Base-by-base conservation (phyloP, 768 basidiomycete genomes). In the Mycena belliarum region DNA sequence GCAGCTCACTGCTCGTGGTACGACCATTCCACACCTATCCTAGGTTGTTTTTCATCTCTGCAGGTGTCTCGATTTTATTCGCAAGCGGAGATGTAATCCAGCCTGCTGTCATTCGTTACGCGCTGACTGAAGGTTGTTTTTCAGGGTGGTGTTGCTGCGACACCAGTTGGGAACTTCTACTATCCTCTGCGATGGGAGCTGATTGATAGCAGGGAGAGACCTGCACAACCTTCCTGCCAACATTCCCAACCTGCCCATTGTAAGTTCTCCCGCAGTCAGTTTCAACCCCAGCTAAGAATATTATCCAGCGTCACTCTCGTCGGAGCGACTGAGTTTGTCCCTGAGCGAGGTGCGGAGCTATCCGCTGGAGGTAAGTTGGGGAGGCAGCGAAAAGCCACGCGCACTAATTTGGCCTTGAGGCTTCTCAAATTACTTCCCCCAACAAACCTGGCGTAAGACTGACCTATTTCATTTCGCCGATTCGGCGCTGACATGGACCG, bases 1-100 rank as follows among this genome's bases (percentile, higher is more conserved):
- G 50, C 57, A 65, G 42, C 73, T 84, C 32, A 79, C 81, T n/a
- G 75, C 75, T 10, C 76, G 82, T 4, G 83, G 82, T n/a, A 66
- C 77, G 23, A 8, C 38, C 20, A n/a, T 4, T n/a, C 20, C 6
- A 5, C 38, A 40, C n/a, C 38, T 12, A 12, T n/a, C n/a, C 29
- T 32, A 12, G 7, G 20, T 40, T 20, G 6, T 40, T 40, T 10
- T 15, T 40, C 4, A 40, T 40, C 20, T 6, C 15, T n/a, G 14
- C 38, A 40, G 38, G 40, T 41, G 40, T 41, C 23, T 41, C 40
- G 4, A 41, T 41, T 23, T 12, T 41, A 3, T 41, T 41, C 12
- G 40, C 40, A 8, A 21, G 20, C 21, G 40, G 40, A 20, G 40
- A 41, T 14, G 40, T 41, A 9, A 23, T 9, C 23, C 9, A 41